phyloP scores from a whole-genome alignment of 805 yeast species.

The Sugiyamaella mastotermitis region DNA sequence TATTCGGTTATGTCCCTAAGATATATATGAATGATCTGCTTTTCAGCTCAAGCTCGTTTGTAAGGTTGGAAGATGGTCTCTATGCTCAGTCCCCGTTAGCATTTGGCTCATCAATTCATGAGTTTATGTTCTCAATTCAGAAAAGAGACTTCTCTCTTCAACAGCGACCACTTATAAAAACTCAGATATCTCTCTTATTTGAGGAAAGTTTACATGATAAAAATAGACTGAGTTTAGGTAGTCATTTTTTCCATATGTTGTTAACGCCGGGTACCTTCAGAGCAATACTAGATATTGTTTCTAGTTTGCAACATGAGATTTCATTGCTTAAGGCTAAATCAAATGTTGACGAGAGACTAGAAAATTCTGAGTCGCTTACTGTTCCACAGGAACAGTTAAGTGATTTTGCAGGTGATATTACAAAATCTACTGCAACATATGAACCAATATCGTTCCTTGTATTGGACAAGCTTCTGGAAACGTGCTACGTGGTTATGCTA shows the following conservation, averaged over 20 bases:
- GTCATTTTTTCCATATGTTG: background rate
- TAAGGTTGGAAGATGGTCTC: conserved; percentile 4
- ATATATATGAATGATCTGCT: background rate
- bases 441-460: background rate
- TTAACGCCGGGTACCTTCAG: conserved; percentile 1
- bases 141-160: background rate
- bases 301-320: background rate
- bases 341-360: background rate
- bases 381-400: background rate
- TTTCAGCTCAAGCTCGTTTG: conserved; percentile 1
- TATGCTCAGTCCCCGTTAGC: conserved; percentile 1
- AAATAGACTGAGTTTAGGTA: conserved; percentile 1
- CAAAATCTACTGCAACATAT: background rate
- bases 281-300: conserved; percentile 1
- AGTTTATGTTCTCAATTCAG: conserved; percentile 1
- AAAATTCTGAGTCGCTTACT: background rate
- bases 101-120: conserved; percentile 1
- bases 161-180: background rate
- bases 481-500: conserved; percentile 1
- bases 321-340: background rate
- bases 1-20: conserved; percentile 1
- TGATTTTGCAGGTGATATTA: background rate
- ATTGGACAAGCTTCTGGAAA: conserved; percentile 4
- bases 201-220: background rate
- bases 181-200: too few relatives aligned